These are phyloP conservation scores for Wickerhamiella cacticola DNA, from an alignment of 805 yeast species.

Conservation along the genomic window DNA sequence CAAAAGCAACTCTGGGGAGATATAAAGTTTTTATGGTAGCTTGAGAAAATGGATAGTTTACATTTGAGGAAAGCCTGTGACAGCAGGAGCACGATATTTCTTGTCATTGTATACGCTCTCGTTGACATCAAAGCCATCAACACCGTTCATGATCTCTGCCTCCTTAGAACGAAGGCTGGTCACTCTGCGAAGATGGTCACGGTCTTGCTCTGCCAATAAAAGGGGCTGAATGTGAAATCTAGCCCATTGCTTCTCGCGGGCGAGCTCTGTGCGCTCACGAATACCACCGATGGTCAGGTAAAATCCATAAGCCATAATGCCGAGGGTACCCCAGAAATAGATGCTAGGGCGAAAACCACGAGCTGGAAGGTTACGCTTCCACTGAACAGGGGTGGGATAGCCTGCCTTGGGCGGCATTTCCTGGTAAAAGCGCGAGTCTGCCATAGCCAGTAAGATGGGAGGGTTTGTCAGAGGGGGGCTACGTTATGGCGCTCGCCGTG, in stretches of 20 bases:
- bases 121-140: conserved; percentile 50
- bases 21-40: neutral
- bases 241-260: conserved; percentile 68
- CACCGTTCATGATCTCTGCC: conserved; percentile 50
- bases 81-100: conserved; percentile 31
- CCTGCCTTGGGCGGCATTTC: conserved; percentile 84
- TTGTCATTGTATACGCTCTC: conserved; percentile 37
- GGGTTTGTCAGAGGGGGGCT: neutral
- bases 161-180: conserved; percentile 57
- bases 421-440: conserved; percentile 32
- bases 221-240: conserved; percentile 61
- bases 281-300: conserved; percentile 53
- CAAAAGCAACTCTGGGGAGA: neutral
- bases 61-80: conserved; percentile 26
- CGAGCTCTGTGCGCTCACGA: conserved; percentile 58
- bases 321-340: conserved; percentile 53
- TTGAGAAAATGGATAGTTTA: conserved; percentile 10
- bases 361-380: conserved; percentile 78
- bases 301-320: conserved; percentile 59
- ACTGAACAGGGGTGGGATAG: conserved; percentile 64
- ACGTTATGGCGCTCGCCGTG: neutral
- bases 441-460: conserved; percentile 8
- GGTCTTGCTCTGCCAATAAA: conserved; percentile 69
- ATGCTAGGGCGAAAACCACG: conserved; percentile 73
- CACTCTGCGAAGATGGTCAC: conserved; percentile 62